Evolutionary conservation across 164 flowering plant species (phyloP).

Genomic region (Liquidambar formosana): DNA sequence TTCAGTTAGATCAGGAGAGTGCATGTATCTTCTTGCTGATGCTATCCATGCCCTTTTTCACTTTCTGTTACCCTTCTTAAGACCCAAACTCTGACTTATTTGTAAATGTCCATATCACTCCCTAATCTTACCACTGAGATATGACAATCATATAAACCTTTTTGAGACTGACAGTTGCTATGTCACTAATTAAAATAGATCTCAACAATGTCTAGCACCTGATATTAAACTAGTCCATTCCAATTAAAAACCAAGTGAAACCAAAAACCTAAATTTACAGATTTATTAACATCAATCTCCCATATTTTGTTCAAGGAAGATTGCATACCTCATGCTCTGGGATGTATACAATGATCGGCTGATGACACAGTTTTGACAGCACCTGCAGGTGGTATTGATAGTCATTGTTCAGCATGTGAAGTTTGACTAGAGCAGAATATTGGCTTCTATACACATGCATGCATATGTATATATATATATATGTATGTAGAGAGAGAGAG

Average conservation of each 20-base stretch:
- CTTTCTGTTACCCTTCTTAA: too few species aligned
- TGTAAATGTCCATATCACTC: too few species aligned
- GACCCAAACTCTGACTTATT: too few species aligned
- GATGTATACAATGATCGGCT: constrained; percentile 80
- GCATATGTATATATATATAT: too few species aligned
- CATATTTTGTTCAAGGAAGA: not conserved
- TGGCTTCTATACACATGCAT: not conserved
- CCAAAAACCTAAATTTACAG: not conserved
- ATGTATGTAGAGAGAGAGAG: too few species aligned
- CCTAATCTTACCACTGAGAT: too few species aligned
- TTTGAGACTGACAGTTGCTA: not conserved
- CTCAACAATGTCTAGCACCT: not conserved
- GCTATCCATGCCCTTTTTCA: too few species aligned
- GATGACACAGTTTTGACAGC: constrained; percentile 73
- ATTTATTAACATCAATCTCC: not conserved
- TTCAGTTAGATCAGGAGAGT: not conserved
- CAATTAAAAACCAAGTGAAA: not conserved
- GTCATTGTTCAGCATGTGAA: constrained; percentile 5
- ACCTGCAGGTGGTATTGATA: constrained; percentile 46
- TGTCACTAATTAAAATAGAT: not conserved
- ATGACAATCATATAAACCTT: not conserved
- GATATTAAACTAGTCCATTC: not conserved
- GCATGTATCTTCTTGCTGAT: too few species aligned
- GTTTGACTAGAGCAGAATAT: not conserved
- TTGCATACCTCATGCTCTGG: constrained; percentile 81